Percentiles rank a stretch among this genome's conserved stretches.
Evolutionary conservation across 1,139 yeast genomes (phyloP).

Genomic region (Diutina mesorugosa): DNA sequence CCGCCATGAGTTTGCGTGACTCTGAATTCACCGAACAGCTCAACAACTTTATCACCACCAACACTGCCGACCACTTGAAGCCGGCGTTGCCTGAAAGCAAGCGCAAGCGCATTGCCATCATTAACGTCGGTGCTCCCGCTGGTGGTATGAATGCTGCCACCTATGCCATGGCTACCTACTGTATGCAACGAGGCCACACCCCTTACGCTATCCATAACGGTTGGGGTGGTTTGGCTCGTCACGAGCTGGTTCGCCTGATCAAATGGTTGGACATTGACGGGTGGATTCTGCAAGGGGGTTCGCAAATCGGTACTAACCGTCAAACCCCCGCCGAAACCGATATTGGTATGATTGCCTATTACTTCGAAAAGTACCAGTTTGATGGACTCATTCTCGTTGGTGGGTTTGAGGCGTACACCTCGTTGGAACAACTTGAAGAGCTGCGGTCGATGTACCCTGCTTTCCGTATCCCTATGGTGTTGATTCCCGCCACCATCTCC

Average conservation of each 20-base stretch:
- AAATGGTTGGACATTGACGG: constrained; percentile 61
- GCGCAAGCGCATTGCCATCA: constrained; percentile 59
- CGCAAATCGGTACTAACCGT: constrained; percentile 75
- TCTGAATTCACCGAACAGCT: constrained; percentile 64
- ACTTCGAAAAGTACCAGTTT: constrained; percentile 58
- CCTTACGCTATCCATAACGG: constrained; percentile 69
- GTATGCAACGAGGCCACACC: constrained; percentile 64
- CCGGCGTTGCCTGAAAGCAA: constrained; percentile 40
- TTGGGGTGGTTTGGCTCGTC: constrained; percentile 64
- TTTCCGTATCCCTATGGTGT: constrained; percentile 66
- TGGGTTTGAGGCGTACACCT: constrained; percentile 68
- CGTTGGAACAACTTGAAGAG: constrained; percentile 53
- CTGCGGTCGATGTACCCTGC: constrained; percentile 56
- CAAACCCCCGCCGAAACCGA: constrained; percentile 55
- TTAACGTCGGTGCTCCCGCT: constrained; percentile 76
- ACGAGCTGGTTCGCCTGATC: constrained; percentile 51
- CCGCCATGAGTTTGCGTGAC: constrained; percentile 57
- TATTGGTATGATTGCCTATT: constrained; percentile 63
- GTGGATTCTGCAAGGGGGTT: constrained; percentile 69
- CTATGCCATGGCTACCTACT: constrained; percentile 60
- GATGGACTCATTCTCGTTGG: constrained; percentile 69
- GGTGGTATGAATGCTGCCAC: constrained; percentile 75
- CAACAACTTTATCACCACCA: constrained; percentile 56
- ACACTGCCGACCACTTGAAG: constrained; percentile 59
- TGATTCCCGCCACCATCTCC: constrained; percentile 73